A percentile compares a stretch with the other conserved stretches of the same genome.
Conservation (phyloP, 148 eudicot species). For the Beta vulgaris region DNA sequence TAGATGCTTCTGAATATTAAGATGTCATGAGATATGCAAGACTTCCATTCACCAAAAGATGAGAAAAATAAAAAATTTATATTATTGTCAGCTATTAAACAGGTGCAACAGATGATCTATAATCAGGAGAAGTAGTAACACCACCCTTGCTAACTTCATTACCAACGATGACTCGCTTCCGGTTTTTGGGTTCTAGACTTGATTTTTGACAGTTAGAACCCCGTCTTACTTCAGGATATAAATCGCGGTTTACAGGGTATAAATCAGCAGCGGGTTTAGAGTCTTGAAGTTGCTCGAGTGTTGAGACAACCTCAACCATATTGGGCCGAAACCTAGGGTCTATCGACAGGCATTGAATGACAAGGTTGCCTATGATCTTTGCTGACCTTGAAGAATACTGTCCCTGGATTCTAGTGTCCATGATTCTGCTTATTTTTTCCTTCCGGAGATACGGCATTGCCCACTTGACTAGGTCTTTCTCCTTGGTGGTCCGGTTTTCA, state of each 20-base stretch:
- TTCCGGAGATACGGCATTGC: conserved; percentile 70
- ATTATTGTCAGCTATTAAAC: conserved; percentile 16
- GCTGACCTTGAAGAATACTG: conserved; percentile 56
- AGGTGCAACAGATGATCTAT: conserved; percentile 6
- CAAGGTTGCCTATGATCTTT: conserved; percentile 45
- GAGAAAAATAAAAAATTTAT: neutral
- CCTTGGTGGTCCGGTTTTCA: conserved; percentile 57
- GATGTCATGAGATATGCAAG: neutral
- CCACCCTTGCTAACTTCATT: conserved; percentile 7
- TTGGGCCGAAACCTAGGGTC: conserved; percentile 68
- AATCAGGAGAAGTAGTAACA: conserved; percentile 6
- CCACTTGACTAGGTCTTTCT: conserved; percentile 72
- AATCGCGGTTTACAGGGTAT: conserved; percentile 13
- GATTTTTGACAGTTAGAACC: neutral
- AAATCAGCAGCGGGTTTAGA: neutral
- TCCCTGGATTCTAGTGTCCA: conserved; percentile 74
- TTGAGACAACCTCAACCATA: conserved; percentile 61
- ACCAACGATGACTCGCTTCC: conserved; percentile 7
- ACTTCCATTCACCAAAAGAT: neutral
- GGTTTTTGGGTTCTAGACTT: conserved; percentile 9
- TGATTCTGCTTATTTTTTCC: conserved; percentile 52
- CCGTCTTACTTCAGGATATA: conserved; percentile 23
- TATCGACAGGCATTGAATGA: conserved; percentile 59
- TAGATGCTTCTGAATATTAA: neutral
- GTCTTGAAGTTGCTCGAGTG: conserved; percentile 55